Evolutionary conservation across 2,329 filamentous ascomycete species (phyloP), one percentile per base, ranked within the genome.

Genomic region (Juglanconis sp.): DNA sequence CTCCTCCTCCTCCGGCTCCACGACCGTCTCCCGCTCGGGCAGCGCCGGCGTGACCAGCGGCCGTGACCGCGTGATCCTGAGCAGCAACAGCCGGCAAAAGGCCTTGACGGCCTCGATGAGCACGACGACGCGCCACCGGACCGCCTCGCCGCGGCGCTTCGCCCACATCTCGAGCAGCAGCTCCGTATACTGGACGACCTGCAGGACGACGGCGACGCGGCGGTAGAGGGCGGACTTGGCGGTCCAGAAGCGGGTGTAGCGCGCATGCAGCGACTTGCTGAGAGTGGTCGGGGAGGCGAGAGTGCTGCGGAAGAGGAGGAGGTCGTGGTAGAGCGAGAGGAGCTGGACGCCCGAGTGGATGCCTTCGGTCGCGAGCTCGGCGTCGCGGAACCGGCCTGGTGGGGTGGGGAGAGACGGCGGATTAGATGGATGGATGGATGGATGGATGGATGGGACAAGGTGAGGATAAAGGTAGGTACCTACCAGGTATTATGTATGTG

Each of bases 151-250:
- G 64, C 87, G 87, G 53, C 94, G 84, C 75, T 96, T 96, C 34
- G 93, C 93, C 34, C 90, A 86, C 95, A 99, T 99, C 73, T 99
- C 95, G 84, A 94, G 95, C n/a, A 99, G 78, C 35, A 99, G 80
- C 76, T 99, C 92, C 0, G 93, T 96, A 71, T 98, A 98, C 67
- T 95, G 90, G 32, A 97, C 90, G 76, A 96, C 89, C 72, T 96
- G 92, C 53, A 99, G 79, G 4, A 92, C 79, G 65, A 93, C 82
- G 46, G 94, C 93, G 57, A 96, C 86, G 61, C 90, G 85, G 61
- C 88, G 86, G 74, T 99, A 99, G 9, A 91, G 80, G 4, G 82
- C 79, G 68, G 81, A 86, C 67, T 82, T 83, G 58, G 80, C 74
- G 6, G 83, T 79, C 87, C 87, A 90, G 73, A 86, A 87, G 59